These are phyloP conservation scores for Lactarius pseudohatsudake DNA, from an alignment of 768 basidiomycete genomes.

Conservation along the genomic window DNA sequence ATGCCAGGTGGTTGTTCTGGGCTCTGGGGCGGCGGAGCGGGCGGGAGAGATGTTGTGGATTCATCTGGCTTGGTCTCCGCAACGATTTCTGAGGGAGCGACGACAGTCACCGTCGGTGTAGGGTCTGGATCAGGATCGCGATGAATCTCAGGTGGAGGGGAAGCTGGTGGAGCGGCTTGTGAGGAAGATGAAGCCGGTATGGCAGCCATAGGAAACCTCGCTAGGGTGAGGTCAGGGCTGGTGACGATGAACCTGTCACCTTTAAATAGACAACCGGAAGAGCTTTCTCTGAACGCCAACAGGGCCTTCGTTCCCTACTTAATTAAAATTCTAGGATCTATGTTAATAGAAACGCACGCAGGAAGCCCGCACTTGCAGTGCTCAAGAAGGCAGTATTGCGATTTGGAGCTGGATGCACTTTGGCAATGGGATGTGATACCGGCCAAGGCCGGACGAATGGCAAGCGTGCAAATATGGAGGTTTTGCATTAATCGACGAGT, in stretches of 20 bases:
- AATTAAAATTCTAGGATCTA: too few relatives aligned
- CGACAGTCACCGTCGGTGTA: background rate
- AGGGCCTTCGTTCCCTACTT: too few relatives aligned
- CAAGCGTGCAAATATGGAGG: background rate
- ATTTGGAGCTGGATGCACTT: background rate
- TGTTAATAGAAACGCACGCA: too few relatives aligned
- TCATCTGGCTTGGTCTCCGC: background rate
- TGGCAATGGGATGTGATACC: background rate
- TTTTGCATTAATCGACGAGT: too few relatives aligned
- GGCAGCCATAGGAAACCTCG: background rate
- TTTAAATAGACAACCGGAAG: background rate
- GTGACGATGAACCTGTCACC: background rate
- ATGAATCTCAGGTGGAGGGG: background rate
- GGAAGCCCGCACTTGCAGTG: background rate
- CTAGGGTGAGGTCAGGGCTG: too few relatives aligned
- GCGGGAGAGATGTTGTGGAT: background rate
- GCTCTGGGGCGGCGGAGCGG: background rate
- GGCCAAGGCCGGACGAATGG: background rate
- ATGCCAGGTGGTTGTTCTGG: background rate
- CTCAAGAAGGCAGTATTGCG: background rate
- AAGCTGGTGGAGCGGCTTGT: background rate
- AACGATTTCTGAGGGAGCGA: background rate
- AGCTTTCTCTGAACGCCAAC: background rate
- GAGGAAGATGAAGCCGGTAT: background rate
- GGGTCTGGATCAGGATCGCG: background rate